These are phyloP conservation scores for Umbelopsis ramanniana DNA, from an alignment of 192 early-diverging fungal genomes.

Conservation along the genomic window DNA sequence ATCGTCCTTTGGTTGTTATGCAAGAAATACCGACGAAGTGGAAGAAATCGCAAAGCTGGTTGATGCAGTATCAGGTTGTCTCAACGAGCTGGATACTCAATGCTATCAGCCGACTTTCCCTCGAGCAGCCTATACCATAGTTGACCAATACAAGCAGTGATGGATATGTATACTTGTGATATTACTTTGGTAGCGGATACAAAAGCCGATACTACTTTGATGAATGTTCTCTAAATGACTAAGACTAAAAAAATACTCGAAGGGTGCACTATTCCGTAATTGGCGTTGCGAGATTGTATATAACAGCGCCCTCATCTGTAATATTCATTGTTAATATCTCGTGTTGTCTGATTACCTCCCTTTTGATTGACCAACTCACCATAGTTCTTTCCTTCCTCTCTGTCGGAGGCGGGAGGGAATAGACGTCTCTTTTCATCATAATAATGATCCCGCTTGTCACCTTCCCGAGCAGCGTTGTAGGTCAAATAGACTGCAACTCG, in stretches of 20 bases:
- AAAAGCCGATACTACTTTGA: neutral
- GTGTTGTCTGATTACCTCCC: neutral
- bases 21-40: constrained; percentile 12
- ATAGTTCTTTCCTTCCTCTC: constrained; percentile 55
- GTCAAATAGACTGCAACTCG: constrained; percentile 66
- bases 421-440: constrained; percentile 59
- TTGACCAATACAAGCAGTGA: neutral
- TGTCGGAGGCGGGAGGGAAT: constrained; percentile 63
- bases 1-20: neutral
- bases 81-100: constrained; percentile 8
- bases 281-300: constrained; percentile 64
- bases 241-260: neutral
- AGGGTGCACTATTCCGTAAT: constrained; percentile 35
- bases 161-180: neutral
- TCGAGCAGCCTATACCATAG: neutral
- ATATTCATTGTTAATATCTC: neutral
- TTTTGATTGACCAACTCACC: constrained; percentile 28
- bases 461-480: constrained; percentile 58
- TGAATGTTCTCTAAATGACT: neutral
- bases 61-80: neutral
- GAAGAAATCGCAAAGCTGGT: constrained; percentile 3
- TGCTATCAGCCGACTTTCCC: constrained; percentile 5
- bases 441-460: constrained; percentile 62
- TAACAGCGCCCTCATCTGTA: constrained; percentile 49
- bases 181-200: neutral